Evolutionary conservation across 371 early-diverging fungal genomes (phyloP).

Genomic region (Saksenaea vasiformis): DNA sequence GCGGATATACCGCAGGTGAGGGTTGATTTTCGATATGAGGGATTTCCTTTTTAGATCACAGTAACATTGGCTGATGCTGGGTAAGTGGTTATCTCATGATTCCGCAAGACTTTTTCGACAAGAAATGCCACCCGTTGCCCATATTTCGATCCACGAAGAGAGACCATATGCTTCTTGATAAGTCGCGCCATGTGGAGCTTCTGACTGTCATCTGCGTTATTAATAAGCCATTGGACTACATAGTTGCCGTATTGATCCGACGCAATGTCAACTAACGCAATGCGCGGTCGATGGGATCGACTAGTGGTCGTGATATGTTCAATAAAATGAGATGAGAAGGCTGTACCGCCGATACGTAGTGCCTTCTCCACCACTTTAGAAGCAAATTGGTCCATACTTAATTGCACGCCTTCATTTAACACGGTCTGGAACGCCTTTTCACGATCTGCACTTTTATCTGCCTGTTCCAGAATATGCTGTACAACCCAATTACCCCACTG

Average conservation of each 20-base stretch:
- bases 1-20: too few species aligned
- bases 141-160: conserved; percentile 74
- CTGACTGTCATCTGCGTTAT: conserved; percentile 61
- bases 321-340: conserved; percentile 29
- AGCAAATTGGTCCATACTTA: conserved; percentile 76
- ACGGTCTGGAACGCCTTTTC: conserved; percentile 52
- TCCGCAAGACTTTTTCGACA: conserved; percentile 56
- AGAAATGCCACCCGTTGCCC: conserved; percentile 80
- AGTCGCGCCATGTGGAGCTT: conserved; percentile 63
- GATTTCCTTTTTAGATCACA: neutral
- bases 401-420: conserved; percentile 46
- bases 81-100: conserved; percentile 33
- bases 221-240: conserved; percentile 75
- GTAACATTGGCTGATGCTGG: conserved; percentile 11
- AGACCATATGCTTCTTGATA: conserved; percentile 70
- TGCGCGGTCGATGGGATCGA: conserved; percentile 33
- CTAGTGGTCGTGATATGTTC: conserved; percentile 22
- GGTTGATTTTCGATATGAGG: neutral
- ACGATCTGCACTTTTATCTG: conserved; percentile 52
- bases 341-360: conserved; percentile 58
- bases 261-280: conserved; percentile 58
- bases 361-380: conserved; percentile 80
- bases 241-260: conserved; percentile 90
- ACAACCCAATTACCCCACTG: conserved; percentile 87
- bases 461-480: conserved; percentile 75